Base-by-base conservation (phyloP, 192 early-diverging fungal genomes). In the Pilobolus umbonatus region DNA sequence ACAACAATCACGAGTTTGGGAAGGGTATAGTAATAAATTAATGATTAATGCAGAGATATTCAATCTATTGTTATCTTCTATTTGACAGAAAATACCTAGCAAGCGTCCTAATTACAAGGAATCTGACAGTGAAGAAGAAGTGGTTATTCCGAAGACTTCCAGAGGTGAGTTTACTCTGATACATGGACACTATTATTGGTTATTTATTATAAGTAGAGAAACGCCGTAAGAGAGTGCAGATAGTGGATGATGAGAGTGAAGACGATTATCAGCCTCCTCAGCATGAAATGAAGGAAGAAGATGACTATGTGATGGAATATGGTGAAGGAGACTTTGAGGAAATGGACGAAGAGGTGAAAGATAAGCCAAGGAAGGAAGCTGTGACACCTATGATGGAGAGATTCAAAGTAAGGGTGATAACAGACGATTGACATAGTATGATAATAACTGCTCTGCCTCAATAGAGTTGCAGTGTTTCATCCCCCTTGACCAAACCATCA, bases 261-360 rank as follows among this genome's bases (percentile, higher is more conserved):
- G 52, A 54, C 15, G 52, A 54, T 6, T 54, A 38, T 54, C 12
- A 24, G 24, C 52, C 52, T 4, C 21, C 31, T 25, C 19, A 15
- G 7, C 34, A 19, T 25, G 31, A 53, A 5, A 31, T 17, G 17
- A 25, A 49, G 8, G 47, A 49, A n/a, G 22, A 25, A 15, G 22
- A 49, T 11, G n/a, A 28, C 14, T 7, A 49, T 22, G 26, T 28
- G 12, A 28, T 28, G 1, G 47, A 29, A 12, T 29, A 28, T 49
- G 52, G 38, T 24, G 22, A 35, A 0, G 35, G 38, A 38, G 52
- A 54, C 14, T 12, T 6, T 15, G 52, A 54, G 2, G 25, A 28
- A n/a, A 9, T 28, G 5, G 4, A 17, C 12, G 39, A 42, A 2
- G 39, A 42, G 39, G 19, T 30, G 14, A 14, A 53, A 25, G 51